Evolutionary conservation across 768 basidiomycete species (phyloP).

Genomic region (Rhodotorula sphaerocarpa): DNA sequence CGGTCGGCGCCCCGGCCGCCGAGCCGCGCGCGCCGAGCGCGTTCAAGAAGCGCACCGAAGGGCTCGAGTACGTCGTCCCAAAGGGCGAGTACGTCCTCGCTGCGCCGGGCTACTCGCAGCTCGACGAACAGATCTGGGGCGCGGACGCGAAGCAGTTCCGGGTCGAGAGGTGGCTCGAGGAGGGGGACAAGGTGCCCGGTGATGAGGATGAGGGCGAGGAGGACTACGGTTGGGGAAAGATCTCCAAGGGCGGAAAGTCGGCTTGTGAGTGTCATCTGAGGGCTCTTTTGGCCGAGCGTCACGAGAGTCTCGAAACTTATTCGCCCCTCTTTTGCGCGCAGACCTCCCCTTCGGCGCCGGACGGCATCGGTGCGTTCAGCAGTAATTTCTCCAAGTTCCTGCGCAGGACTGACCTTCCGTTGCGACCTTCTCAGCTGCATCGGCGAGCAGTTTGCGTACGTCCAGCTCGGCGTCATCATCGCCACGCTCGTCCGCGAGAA

Average conservation of each 20-base stretch:
- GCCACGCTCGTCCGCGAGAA: slow-evolving; percentile 66
- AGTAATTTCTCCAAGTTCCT: too few species aligned
- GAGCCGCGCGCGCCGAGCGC: slow-evolving; percentile 11
- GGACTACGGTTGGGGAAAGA: slow-evolving; percentile 90
- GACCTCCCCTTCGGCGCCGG: slow-evolving; percentile 98
- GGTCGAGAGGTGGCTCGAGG: slow-evolving; percentile 75
- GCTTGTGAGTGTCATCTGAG: slow-evolving; percentile 23
- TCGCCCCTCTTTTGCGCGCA: slow-evolving; percentile 36
- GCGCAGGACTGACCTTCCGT: too few species aligned
- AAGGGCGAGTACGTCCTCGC: slow-evolving; percentile 84
- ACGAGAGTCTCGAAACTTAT: too few species aligned
- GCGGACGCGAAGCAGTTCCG: slow-evolving; percentile 60
- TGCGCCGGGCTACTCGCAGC: slow-evolving; percentile 75
- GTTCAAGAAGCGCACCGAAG: slow-evolving; percentile 41
- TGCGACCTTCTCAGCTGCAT: slow-evolving; percentile 21
- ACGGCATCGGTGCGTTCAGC: slow-evolving; percentile 16
- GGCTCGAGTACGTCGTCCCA: slow-evolving; percentile 71
- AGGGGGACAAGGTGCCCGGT: slow-evolving; percentile 67
- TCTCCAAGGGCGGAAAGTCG: slow-evolving; percentile 48
- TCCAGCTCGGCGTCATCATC: slow-evolving; percentile 81
- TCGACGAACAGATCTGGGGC: slow-evolving; percentile 76
- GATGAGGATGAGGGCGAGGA: slow-evolving; percentile 64
- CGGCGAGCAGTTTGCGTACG: slow-evolving; percentile 88
- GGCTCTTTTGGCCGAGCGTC: not conserved
- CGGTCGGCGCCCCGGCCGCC: slow-evolving; percentile 68